These are phyloP conservation scores for Aspergillus uvarum DNA, from an alignment of 2,329 filamentous ascomycete species.

Conservation along the genomic window DNA sequence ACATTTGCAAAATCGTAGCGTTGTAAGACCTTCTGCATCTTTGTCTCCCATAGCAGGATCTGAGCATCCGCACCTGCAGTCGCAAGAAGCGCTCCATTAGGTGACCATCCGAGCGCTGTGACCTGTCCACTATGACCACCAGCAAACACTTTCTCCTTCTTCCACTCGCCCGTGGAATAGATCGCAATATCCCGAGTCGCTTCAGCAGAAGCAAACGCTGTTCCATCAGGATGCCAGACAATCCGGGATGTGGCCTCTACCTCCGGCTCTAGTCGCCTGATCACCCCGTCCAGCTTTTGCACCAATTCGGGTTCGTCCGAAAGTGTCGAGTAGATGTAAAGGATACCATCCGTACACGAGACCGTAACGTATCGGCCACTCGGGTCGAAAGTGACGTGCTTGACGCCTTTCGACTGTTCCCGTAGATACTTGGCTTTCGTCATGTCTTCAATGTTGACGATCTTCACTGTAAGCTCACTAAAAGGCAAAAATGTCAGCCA, in stretches of 20 bases:
- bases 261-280: slow-evolving; percentile 74
- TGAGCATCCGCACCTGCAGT: slow-evolving; percentile 55
- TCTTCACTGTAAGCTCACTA: slow-evolving; percentile 81
- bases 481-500: slow-evolving; percentile 12
- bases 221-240: slow-evolving; percentile 91
- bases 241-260: slow-evolving; percentile 72
- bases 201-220: slow-evolving; percentile 83
- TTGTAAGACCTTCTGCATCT: slow-evolving; percentile 77
- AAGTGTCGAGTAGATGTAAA: slow-evolving; percentile 86
- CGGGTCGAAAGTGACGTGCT: slow-evolving; percentile 85
- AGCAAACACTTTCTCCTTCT: slow-evolving; percentile 75
- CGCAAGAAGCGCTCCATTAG: slow-evolving; percentile 85
- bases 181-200: slow-evolving; percentile 80
- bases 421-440: slow-evolving; percentile 72
- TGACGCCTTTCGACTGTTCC: slow-evolving; percentile 83
- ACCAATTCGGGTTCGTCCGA: slow-evolving; percentile 78
- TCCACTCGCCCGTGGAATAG: slow-evolving; percentile 86
- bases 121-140: slow-evolving; percentile 81
- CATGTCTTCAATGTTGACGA: slow-evolving; percentile 80
- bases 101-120: slow-evolving; percentile 87
- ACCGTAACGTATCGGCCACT: slow-evolving; percentile 73
- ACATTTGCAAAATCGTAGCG: slow-evolving; percentile 79
- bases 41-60: slow-evolving; percentile 77
- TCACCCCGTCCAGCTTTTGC: slow-evolving; percentile 80
- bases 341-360: slow-evolving; percentile 81